Evolutionary conservation across 116 monocot genomes (phyloP).

Genomic region (Phalaenopsis hybrid): DNA sequence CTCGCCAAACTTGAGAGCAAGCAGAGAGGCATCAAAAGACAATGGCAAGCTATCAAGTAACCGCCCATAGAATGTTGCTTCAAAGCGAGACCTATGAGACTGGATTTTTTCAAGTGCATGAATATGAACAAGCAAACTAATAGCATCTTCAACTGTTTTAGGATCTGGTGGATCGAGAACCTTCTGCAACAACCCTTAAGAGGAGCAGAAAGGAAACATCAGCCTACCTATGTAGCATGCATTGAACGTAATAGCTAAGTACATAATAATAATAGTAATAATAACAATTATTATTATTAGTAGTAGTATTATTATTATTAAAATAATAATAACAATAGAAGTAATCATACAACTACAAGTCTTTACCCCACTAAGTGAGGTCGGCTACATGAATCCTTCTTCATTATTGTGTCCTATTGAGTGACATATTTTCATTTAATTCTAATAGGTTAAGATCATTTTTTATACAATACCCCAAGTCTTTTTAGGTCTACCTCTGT

Average conservation of each 20-base stretch:
- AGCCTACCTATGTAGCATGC: background rate
- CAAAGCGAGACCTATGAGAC: slow-evolving; percentile 44
- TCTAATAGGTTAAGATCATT: too few relatives aligned
- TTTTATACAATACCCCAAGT: too few relatives aligned
- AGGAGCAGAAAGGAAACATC: slow-evolving; percentile 10
- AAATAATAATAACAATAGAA: too few relatives aligned
- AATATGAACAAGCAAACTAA: slow-evolving; percentile 51
- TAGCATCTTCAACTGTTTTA: slow-evolving; percentile 50
- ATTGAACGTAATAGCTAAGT: background rate
- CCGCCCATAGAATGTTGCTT: slow-evolving; percentile 71
- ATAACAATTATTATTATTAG: too few relatives aligned
- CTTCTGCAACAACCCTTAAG: slow-evolving; percentile 57
- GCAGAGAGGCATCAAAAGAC: slow-evolving; percentile 67
- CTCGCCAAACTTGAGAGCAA: slow-evolving; percentile 64
- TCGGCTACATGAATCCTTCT: too few relatives aligned
- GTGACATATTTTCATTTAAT: too few relatives aligned
- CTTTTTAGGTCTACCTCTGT: too few relatives aligned
- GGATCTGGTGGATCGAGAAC: slow-evolving; percentile 67
- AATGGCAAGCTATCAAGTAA: slow-evolving; percentile 66
- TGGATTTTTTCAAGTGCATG: slow-evolving; percentile 40
- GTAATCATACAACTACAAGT: too few relatives aligned
- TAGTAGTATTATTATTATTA: too few relatives aligned
- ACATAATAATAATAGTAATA: too few relatives aligned
- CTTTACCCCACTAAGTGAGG: too few relatives aligned
- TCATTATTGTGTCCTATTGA: too few relatives aligned